A percentile compares a stretch with the other conserved stretches of the same genome.
These are phyloP conservation scores for Xerocomellus intermedius DNA, from an alignment of 768 basidiomycete genomes.

Conservation along the genomic window DNA sequence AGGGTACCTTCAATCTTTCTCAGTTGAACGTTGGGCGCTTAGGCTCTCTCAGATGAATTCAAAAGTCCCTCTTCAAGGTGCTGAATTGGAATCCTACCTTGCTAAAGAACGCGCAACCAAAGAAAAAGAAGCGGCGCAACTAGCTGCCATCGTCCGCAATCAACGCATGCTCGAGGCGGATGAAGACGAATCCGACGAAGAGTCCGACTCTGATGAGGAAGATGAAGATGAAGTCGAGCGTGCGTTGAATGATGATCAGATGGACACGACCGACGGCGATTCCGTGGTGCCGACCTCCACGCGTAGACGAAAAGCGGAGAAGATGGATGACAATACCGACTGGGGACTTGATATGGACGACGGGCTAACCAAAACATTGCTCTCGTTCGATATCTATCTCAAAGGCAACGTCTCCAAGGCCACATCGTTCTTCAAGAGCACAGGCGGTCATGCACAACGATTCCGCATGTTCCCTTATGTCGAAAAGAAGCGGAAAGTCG, in stretches of 20 bases:
- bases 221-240: slow-evolving; percentile 59
- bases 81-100: slow-evolving; percentile 79
- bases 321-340: slow-evolving; percentile 52
- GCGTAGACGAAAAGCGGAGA: slow-evolving; percentile 45
- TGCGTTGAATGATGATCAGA: slow-evolving; percentile 48
- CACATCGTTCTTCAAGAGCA: slow-evolving; percentile 83
- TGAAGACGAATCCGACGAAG: slow-evolving; percentile 76
- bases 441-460: slow-evolving; percentile 67
- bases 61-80: slow-evolving; percentile 86
- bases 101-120: slow-evolving; percentile 71
- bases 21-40: neutral
- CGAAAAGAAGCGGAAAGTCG: slow-evolving; percentile 88
- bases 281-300: slow-evolving; percentile 20
- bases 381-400: slow-evolving; percentile 95
- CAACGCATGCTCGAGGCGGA: slow-evolving; percentile 93
- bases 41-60: slow-evolving; percentile 62
- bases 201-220: slow-evolving; percentile 66
- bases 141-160: slow-evolving; percentile 78
- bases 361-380: slow-evolving; percentile 63
- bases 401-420: slow-evolving; percentile 93
- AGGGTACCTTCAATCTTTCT: slow-evolving; percentile 44
- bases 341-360: slow-evolving; percentile 80
- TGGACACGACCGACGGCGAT: slow-evolving; percentile 43
- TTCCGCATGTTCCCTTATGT: slow-evolving; percentile 98
- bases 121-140: slow-evolving; percentile 84